Conservation (phyloP, 805 yeast genomes). For the Priceomyces fermenticarens region DNA sequence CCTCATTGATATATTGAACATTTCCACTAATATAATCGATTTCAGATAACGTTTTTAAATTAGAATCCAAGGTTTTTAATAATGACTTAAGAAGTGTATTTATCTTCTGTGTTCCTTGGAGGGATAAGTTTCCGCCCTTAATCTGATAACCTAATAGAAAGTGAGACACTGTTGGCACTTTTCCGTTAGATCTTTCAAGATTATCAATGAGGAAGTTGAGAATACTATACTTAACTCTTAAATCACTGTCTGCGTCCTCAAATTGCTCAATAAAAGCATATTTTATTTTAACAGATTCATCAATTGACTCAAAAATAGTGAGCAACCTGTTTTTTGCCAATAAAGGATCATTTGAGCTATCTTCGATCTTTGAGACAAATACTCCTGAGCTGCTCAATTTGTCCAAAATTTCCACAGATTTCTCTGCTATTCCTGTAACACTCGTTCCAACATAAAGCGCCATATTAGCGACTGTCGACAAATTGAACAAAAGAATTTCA, state of each 20-base stretch:
- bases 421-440: conserved; percentile 47
- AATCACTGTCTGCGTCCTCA: conserved; percentile 37
- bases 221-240: conserved; percentile 54
- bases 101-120: conserved; percentile 59
- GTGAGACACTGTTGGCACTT: conserved; percentile 60
- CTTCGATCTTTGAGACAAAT: conserved; percentile 30
- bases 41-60: conserved; percentile 42
- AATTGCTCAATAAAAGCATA: conserved; percentile 68
- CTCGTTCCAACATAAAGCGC: conserved; percentile 70
- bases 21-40: conserved; percentile 32
- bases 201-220: conserved; percentile 55
- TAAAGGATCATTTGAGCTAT: conserved; percentile 18
- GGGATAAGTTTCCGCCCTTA: conserved; percentile 41
- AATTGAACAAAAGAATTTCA: conserved; percentile 67
- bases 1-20: conserved; percentile 41
- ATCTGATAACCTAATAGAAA: conserved; percentile 71
- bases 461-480: conserved; percentile 71
- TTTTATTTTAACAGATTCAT: conserved; percentile 73
- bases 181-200: conserved; percentile 36
- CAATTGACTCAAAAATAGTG: conserved; percentile 68
- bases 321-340: conserved; percentile 59
- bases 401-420: conserved; percentile 52
- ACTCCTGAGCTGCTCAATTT: conserved; percentile 48
- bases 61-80: conserved; percentile 46
- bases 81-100: conserved; percentile 58